These are phyloP conservation scores for Pleurotus pulmonarius DNA, from an alignment of 768 basidiomycete genomes.

Conservation along the genomic window DNA sequence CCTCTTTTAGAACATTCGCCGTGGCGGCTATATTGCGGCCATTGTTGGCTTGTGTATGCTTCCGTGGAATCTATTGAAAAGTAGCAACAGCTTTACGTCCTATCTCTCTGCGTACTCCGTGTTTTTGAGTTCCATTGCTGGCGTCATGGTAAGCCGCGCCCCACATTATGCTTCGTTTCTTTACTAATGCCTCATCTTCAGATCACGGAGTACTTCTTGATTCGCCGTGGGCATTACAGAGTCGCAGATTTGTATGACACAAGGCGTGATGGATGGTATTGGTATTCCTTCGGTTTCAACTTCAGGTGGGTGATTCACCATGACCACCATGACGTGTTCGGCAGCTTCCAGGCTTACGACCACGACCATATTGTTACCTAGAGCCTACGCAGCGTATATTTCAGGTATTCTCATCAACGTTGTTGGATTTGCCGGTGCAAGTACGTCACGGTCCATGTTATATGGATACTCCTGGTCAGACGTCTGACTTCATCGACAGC, in stretches of 20 bases:
- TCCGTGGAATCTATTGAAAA: constrained; percentile 75
- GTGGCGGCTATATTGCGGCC: constrained; percentile 82
- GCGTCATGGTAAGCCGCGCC: constrained; percentile 58
- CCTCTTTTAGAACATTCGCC: constrained; percentile 62
- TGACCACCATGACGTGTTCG: background rate
- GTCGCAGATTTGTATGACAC: constrained; percentile 67
- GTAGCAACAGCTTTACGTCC: constrained; percentile 72
- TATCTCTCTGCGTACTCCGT: constrained; percentile 83
- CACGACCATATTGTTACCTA: constrained; percentile 14
- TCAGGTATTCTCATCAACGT: constrained; percentile 80
- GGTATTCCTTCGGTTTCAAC: constrained; percentile 72
- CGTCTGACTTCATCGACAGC: constrained; percentile 25
- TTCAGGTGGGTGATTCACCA: constrained; percentile 43
- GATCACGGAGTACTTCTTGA: constrained; percentile 78
- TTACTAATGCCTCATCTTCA: constrained; percentile 16
- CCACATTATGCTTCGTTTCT: background rate
- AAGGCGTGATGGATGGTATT: constrained; percentile 62
- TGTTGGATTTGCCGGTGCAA: constrained; percentile 76
- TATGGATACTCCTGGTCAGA: background rate
- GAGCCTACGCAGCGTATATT: constrained; percentile 65
- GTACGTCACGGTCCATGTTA: constrained; percentile 28
- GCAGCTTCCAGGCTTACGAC: background rate
- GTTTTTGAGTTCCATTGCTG: constrained; percentile 77
- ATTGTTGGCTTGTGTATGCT: constrained; percentile 72
- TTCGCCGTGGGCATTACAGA: constrained; percentile 68